Evolutionary conservation across 176 grass and related monocot species (phyloP), one percentile per base, ranked within the genome.

Genomic region (Neostapfia colusana): DNA sequence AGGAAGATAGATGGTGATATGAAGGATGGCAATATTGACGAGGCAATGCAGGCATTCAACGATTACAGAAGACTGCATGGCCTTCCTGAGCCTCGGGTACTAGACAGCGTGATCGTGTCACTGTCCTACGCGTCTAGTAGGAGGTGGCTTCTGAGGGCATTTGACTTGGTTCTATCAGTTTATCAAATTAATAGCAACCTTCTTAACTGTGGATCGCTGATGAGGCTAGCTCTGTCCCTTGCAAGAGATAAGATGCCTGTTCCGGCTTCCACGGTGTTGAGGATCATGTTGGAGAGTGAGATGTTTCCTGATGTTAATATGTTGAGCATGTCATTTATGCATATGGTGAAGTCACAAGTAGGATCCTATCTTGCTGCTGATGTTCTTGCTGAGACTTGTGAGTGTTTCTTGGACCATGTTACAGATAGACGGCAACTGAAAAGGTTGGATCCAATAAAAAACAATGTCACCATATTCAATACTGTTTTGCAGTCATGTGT

Each of bases 131-230:
- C 73, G 39, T 90, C 87, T 61, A 74, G 58, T 56, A 36, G 41
- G 36, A 67, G 88, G 25, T 98, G 89, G 91, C 82, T 98, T 81
- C 83, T 76, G 73, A 98, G 90, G 81, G 95, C 84, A 65, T 94
- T 88, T 63, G 82, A 92, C 21, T 63, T 89, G 65, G 86, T 87
- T 46, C 27, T 91, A n/a, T 45, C 23, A 27, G 76, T 98, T 82
- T 69, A 85, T 37, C 77, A 74, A 45, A 43, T 66, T 28, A 90
- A 94, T 2, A 43, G 15, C n/a, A 82, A 85, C 63, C 80, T 93
- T 72, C 84, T 92, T 12, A 74, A 85, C 16, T 48, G 35, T 67
- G 81, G 70, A 59, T 73, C 76, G 0, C 74, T 97, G 81, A 88
- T 79, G 51, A 78, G 72, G 83, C 45, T 98, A 62, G 84, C 89